Base-by-base conservation (phyloP, 176 grass and related monocot species). In the Sorghum bicolor region DNA sequence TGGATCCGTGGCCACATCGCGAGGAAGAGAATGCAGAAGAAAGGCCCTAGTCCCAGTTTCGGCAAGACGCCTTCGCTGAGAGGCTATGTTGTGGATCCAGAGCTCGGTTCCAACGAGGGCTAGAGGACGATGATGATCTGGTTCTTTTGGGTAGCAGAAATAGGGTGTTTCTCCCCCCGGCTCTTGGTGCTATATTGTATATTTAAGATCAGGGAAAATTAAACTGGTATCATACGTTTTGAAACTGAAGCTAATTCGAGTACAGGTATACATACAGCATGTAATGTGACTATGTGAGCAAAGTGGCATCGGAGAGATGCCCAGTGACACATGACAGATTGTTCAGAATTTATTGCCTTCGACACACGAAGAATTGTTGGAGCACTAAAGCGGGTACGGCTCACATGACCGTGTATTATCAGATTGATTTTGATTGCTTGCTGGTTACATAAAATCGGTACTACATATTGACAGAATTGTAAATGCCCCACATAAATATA, bases 1-100 rank as follows among this genome's bases (percentile, higher is more conserved):
- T 96, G 93, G 93, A 58, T 94, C 62, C 83, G 93, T 28, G 91
- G 93, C 16, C 92, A 92, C 75, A 88, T 94, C 17, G 97, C 97
- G 1, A 99, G 86, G 83, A 96, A 92, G 37, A 87, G 93, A 75
- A 82, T 99, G 22, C 85, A 90, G 57, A 87, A 89, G 48, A 96
- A 98, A 45, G 87, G 22, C 26, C 72, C 92, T 77, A 81, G 25
- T 19, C 44, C 92, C 84, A 86, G 77, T 22, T 70, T 90, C 1
- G 68, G 70, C 67, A 89, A 94, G 83, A 92, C 87, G 11, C 97
- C 97, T 55, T 99, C 97, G 3, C 87, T 99, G 32, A 89, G 97
- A 87, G 83, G 85, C 72, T 98, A 98, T 33, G 91, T 92, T 14
- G 93, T 99, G 43, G 93, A 94, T 86, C 75, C 83, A 8, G 97